Evolutionary conservation across 768 basidiomycete species (phyloP).

Genomic region (Trametes coccinea): DNA sequence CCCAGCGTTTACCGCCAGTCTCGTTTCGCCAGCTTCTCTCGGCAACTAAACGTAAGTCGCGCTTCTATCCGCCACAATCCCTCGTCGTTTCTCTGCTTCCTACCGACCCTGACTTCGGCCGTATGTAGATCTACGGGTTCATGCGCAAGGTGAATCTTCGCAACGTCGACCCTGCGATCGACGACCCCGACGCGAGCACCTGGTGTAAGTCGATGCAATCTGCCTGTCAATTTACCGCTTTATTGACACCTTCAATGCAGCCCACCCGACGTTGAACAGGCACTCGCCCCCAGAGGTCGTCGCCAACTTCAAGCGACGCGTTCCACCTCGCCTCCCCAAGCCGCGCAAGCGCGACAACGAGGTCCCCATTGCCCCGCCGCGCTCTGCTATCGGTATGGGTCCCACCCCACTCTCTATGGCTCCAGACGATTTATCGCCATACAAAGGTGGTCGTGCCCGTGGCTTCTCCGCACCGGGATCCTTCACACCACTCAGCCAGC

Average conservation of each 20-base stretch:
- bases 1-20: constrained; percentile 95
- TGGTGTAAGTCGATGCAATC: constrained; percentile 74
- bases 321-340: constrained; percentile 89
- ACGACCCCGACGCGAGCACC: constrained; percentile 94
- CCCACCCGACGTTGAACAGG: constrained; percentile 89
- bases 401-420: constrained; percentile 67
- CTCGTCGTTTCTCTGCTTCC: constrained; percentile 26
- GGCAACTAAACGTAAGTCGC: constrained; percentile 86
- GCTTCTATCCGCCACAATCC: constrained; percentile 34
- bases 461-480: constrained; percentile 85
- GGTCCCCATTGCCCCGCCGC: constrained; percentile 70
- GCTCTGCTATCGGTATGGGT: constrained; percentile 73
- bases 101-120: constrained; percentile 12
- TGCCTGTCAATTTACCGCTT: constrained; percentile 10
- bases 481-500: constrained; percentile 69
- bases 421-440: constrained; percentile 45
- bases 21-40: constrained; percentile 94
- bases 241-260: constrained; percentile 40
- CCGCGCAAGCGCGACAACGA: constrained; percentile 78
- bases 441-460: constrained; percentile 58
- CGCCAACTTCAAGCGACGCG: constrained; percentile 92
- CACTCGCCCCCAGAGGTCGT: constrained; percentile 89
- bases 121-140: constrained; percentile 90
- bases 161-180: constrained; percentile 92
- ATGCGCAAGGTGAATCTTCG: constrained; percentile 97